A percentile compares a stretch with the other conserved stretches of the same genome.
Evolutionary conservation across 225 moss, liverwort and hornwort species (phyloP).

Genomic region (Climacium dendroides): DNA sequence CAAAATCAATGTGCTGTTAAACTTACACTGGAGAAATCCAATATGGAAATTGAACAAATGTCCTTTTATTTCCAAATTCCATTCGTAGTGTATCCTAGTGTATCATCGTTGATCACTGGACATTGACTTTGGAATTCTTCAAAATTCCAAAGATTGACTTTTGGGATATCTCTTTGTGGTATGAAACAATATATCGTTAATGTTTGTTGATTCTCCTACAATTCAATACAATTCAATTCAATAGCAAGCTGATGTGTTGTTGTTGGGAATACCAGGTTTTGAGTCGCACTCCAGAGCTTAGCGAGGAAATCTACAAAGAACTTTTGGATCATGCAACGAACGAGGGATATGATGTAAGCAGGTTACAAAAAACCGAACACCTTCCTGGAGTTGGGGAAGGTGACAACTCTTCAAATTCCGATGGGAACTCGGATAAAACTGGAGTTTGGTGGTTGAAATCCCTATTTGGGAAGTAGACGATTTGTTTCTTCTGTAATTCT

Average conservation of each 20-base stretch:
- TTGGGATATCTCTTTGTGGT: neutral
- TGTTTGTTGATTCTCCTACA: neutral
- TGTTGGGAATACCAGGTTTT: constrained; percentile 2
- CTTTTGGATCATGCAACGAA: constrained; percentile 13
- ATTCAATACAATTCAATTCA: neutral
- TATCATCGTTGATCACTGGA: neutral
- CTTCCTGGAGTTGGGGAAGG: constrained; percentile 16
- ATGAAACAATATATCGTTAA: neutral
- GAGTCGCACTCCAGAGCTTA: constrained; percentile 15
- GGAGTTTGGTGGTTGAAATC: constrained; percentile 68
- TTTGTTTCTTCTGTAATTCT: neutral
- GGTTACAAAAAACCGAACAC: constrained; percentile 4
- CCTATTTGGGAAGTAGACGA: constrained; percentile 13
- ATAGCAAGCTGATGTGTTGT: neutral
- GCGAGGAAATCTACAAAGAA: constrained; percentile 1
- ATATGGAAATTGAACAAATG: neutral
- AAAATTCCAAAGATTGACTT: neutral
- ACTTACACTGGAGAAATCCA: neutral
- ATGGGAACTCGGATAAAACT: neutral
- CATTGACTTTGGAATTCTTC: neutral
- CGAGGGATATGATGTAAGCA: constrained; percentile 31
- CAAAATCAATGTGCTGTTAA: neutral
- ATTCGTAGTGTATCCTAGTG: neutral
- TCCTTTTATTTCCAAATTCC: neutral
- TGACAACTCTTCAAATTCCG: neutral